phyloP scores from a whole-genome alignment of 495 filamentous ascomycete genomes.

The Pseudomonodictys pantanalensis region DNA sequence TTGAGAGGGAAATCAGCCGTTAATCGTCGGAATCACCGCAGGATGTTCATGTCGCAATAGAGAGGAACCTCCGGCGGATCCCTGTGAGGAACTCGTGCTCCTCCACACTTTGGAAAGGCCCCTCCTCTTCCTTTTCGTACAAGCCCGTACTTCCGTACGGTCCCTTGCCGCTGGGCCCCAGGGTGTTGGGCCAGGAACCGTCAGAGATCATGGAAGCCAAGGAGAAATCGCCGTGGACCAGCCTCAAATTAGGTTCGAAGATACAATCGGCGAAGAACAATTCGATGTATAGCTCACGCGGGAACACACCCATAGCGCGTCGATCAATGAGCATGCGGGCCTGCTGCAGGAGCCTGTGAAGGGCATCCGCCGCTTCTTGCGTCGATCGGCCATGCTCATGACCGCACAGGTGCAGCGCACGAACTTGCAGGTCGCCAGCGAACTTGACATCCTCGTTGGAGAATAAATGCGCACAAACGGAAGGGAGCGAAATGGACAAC shows the following conservation, averaged over 20 bases:
- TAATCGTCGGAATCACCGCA: too few species aligned
- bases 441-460: conserved; percentile 45
- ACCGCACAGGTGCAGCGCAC: conserved; percentile 47
- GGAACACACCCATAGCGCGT: conserved; percentile 14
- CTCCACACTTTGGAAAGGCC: conserved; percentile 41
- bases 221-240: conserved; percentile 52
- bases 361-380: conserved; percentile 24
- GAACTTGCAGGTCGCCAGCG: conserved; percentile 51
- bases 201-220: conserved; percentile 41
- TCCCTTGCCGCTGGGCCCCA: conserved; percentile 45
- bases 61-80: conserved; percentile 40
- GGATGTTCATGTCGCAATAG: conserved; percentile 30
- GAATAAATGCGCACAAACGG: conserved; percentile 50
- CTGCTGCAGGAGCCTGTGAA: conserved; percentile 42
- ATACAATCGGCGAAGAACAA: conserved; percentile 49
- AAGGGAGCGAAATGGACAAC: conserved; percentile 50
- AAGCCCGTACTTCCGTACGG: conserved; percentile 54
- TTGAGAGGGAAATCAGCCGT: too few species aligned
- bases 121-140: conserved; percentile 51
- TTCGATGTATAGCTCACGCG: conserved; percentile 43
- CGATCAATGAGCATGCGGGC: conserved; percentile 43
- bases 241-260: conserved; percentile 46
- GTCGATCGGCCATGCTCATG: conserved; percentile 36
- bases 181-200: conserved; percentile 43
- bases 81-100: conserved; percentile 49